Percentiles rank a stretch among this genome's conserved stretches.
phyloP scores from a whole-genome alignment of 352 stramenopile genomes.

The Globisporangium apiculatum region DNA sequence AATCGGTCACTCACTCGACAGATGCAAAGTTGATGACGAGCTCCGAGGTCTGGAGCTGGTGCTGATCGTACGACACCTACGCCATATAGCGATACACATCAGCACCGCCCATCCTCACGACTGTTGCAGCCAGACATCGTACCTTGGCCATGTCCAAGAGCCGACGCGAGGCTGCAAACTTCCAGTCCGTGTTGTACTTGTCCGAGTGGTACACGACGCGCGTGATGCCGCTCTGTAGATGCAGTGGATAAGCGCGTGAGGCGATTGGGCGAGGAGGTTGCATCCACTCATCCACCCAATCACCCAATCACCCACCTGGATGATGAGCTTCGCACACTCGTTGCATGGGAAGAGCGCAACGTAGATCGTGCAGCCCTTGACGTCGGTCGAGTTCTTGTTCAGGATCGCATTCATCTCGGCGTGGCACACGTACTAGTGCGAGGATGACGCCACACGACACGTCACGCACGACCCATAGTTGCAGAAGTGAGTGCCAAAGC shows the following conservation, averaged over 20 bases:
- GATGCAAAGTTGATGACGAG: slow-evolving; percentile 68
- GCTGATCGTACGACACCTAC: slow-evolving; percentile 47
- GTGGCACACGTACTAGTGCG: slow-evolving; percentile 93
- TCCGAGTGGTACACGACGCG: slow-evolving; percentile 96
- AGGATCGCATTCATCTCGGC: slow-evolving; percentile 99
- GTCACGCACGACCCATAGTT: no score
- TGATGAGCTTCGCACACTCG: slow-evolving; percentile 98
- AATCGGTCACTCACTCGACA: slow-evolving; percentile 16
- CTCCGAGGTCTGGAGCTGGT: slow-evolving; percentile 43
- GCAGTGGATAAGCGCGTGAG: not conserved
- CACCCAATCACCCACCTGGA: slow-evolving; percentile 53
- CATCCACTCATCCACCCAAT: not conserved
- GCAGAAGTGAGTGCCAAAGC: no score
- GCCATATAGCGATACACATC: not conserved
- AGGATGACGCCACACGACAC: not conserved
- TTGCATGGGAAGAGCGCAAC: slow-evolving; percentile 98
- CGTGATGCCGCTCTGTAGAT: slow-evolving; percentile 86
- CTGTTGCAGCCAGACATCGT: not conserved
- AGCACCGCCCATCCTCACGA: not conserved
- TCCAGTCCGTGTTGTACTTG: slow-evolving; percentile 91
- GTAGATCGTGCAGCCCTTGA: slow-evolving; percentile 95
- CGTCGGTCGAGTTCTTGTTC: slow-evolving; percentile 95
- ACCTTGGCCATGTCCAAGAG: slow-evolving; percentile 86
- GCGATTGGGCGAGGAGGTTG: not conserved
- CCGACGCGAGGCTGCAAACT: slow-evolving; percentile 79